Percentiles rank a stretch among this genome's conserved stretches.
phyloP scores from a whole-genome alignment of 139 green algal species.

The Micractinium sp. region DNA sequence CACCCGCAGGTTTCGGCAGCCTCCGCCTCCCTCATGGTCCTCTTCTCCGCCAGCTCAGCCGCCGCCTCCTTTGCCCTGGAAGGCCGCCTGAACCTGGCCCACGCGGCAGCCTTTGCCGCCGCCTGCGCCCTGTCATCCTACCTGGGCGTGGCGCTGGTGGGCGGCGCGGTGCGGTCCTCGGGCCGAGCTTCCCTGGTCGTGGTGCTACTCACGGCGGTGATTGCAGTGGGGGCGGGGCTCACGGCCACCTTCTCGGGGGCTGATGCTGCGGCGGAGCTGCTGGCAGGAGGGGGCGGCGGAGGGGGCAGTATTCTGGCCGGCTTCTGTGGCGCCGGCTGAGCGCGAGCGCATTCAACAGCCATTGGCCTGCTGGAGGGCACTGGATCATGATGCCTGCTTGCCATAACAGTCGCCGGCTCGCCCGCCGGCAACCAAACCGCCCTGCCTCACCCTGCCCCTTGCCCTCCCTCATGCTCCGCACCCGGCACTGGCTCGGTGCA shows the following conservation, averaged over 20 bases:
- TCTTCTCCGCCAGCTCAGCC: slow-evolving; percentile 49
- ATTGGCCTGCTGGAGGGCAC: too few species aligned
- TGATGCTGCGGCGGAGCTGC: slow-evolving; percentile 20
- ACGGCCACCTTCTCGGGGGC: slow-evolving; percentile 33
- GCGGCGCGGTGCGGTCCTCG: slow-evolving; percentile 4
- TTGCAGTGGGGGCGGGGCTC: slow-evolving; percentile 34
- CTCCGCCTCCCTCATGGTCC: slow-evolving; percentile 53
- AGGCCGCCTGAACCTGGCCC: slow-evolving; percentile 39
- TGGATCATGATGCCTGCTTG: too few species aligned
- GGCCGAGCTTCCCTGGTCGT: slow-evolving; percentile 43
- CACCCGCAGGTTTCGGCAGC: slow-evolving; percentile 47
- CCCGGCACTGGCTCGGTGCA: too few species aligned
- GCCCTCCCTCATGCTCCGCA: too few species aligned
- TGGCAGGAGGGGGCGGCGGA: not conserved
- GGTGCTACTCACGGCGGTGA: slow-evolving; percentile 38
- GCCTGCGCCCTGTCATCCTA: slow-evolving; percentile 14
- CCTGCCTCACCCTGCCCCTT: too few species aligned
- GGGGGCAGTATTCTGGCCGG: too few species aligned
- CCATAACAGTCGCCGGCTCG: too few species aligned
- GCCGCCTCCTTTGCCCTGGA: slow-evolving; percentile 44
- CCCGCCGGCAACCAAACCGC: too few species aligned
- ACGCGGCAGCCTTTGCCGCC: slow-evolving; percentile 24
- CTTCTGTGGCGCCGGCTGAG: slow-evolving; percentile 29
- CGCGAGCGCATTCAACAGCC: too few species aligned
- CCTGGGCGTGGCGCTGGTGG: slow-evolving; percentile 7